A percentile compares a stretch with the other conserved stretches of the same genome.
These are phyloP conservation scores for Vachellia pachyceras DNA, from an alignment of 306 rosid species.

Conservation along the genomic window DNA sequence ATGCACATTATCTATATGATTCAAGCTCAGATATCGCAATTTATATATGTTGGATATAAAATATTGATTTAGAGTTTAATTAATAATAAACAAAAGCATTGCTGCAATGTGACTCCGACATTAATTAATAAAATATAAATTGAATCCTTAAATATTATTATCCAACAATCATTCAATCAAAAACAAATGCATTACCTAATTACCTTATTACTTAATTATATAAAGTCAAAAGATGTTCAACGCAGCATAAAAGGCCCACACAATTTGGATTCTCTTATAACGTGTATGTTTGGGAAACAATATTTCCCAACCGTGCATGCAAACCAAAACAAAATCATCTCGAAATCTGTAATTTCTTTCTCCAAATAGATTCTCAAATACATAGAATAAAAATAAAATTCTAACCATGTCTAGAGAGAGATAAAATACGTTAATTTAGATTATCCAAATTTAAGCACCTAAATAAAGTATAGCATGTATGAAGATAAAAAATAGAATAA, in stretches of 20 bases:
- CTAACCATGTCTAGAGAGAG: neutral
- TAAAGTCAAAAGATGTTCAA: constrained; percentile 15
- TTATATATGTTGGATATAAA: neutral
- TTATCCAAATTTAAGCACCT: neutral
- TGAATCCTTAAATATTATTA: neutral
- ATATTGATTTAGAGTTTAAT: neutral
- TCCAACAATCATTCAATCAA: neutral
- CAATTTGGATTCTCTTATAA: constrained; percentile 15
- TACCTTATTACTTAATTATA: neutral
- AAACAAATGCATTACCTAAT: neutral
- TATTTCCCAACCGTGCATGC: too few species aligned
- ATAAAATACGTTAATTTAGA: neutral
- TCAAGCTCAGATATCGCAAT: too few species aligned
- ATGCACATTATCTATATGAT: too few species aligned
- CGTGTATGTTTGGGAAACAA: too few species aligned
- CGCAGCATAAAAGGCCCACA: neutral
- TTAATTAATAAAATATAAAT: neutral
- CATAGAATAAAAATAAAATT: neutral
- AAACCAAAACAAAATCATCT: too few species aligned
- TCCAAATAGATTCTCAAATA: too few species aligned
- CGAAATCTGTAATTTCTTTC: too few species aligned
- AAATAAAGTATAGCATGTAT: too few species aligned
- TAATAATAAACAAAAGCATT: neutral
- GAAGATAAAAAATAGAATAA: too few species aligned
- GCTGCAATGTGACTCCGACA: neutral